Conservation (phyloP, 768 basidiomycete species). For the Mycena pura region DNA sequence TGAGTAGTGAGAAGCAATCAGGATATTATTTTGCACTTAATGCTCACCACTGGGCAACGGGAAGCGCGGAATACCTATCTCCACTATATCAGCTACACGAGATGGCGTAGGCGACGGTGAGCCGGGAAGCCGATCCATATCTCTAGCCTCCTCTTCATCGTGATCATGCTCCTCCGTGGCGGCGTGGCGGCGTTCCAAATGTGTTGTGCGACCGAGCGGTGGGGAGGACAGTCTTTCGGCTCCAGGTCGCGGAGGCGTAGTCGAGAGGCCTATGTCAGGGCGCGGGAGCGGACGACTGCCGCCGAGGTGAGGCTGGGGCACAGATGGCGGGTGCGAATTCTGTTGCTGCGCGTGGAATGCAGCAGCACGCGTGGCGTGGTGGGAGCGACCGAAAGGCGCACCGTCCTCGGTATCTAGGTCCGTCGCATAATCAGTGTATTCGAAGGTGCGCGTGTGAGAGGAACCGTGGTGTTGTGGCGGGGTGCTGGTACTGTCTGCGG, state of each 20-base stretch:
- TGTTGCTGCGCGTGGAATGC: slow-evolving; percentile 47
- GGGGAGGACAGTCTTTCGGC: slow-evolving; percentile 8
- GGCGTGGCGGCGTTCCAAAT: slow-evolving; percentile 43
- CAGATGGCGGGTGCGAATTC: slow-evolving; percentile 37
- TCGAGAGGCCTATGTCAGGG: slow-evolving; percentile 31
- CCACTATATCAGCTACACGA: slow-evolving; percentile 10
- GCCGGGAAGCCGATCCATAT: slow-evolving; percentile 53
- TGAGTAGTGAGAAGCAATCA: too few relatives aligned
- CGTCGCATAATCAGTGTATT: slow-evolving; percentile 47
- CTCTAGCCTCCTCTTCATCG: slow-evolving; percentile 39
- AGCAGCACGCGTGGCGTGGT: slow-evolving; percentile 62
- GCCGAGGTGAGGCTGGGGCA: slow-evolving; percentile 39
- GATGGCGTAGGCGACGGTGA: slow-evolving; percentile 54
- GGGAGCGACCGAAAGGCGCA: slow-evolving; percentile 66
- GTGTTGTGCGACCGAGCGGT: slow-evolving; percentile 47
- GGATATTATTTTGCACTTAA: too few relatives aligned
- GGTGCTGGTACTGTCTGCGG: slow-evolving; percentile 42
- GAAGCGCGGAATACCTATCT: slow-evolving; percentile 27
- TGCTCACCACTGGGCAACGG: slow-evolving; percentile 28
- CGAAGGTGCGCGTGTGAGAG: slow-evolving; percentile 17
- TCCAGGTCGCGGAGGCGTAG: slow-evolving; percentile 17
- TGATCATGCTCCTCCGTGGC: slow-evolving; percentile 32
- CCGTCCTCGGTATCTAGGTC: slow-evolving; percentile 71
- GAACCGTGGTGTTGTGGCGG: slow-evolving; percentile 45
- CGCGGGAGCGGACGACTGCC: slow-evolving; percentile 14